A percentile compares a stretch with the other conserved stretches of the same genome.
Evolutionary conservation across 768 basidiomycete genomes (phyloP).

Genomic region (Scleroderma bovista): DNA sequence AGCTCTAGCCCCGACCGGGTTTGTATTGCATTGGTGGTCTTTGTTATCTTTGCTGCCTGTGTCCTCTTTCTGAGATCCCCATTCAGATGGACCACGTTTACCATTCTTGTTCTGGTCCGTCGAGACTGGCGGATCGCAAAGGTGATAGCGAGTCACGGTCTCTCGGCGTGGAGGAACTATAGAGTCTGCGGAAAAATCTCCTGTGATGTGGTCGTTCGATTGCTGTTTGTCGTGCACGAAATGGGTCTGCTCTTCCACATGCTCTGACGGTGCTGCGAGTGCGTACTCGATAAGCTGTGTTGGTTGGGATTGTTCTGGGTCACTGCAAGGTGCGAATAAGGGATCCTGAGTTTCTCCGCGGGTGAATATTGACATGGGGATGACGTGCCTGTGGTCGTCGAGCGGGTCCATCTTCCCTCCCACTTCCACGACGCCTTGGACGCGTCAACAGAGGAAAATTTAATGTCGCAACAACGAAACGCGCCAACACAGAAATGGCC

Average conservation of each 20-base stretch:
- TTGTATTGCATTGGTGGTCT: constrained; percentile 10
- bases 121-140: constrained; percentile 20
- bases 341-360: constrained; percentile 10
- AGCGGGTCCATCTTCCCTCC: constrained; percentile 30
- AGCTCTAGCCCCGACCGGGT: constrained; percentile 9
- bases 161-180: constrained; percentile 30
- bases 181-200: constrained; percentile 39
- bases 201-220: constrained; percentile 18
- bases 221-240: constrained; percentile 14
- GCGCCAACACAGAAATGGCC: too few relatives aligned
- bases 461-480: too few relatives aligned
- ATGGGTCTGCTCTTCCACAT: constrained; percentile 10
- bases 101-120: constrained; percentile 3
- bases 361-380: constrained; percentile 8
- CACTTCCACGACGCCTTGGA: too few relatives aligned
- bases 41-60: constrained; percentile 10
- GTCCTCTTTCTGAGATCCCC: constrained; percentile 54
- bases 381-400: constrained; percentile 33
- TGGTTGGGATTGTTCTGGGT: constrained; percentile 46
- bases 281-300: constrained; percentile 48
- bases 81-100: constrained; percentile 24
- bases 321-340: constrained; percentile 28
- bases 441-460: too few relatives aligned
- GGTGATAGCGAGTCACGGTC: constrained; percentile 45
- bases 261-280: constrained; percentile 24